Conservation (phyloP, 1,284 basidiomycete species). For the Chiua sp. region DNA sequence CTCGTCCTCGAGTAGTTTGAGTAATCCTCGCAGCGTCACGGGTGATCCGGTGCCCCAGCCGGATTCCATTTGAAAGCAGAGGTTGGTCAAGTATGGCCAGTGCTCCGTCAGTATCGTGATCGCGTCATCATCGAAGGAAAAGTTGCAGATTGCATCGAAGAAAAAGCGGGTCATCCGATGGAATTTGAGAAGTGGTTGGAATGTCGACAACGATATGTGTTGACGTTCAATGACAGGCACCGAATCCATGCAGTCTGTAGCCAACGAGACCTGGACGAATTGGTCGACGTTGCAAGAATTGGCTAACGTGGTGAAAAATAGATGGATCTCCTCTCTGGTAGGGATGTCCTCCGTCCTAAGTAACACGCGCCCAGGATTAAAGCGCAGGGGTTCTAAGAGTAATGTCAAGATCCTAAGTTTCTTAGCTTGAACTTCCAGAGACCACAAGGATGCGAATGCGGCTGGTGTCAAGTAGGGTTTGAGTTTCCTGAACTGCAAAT, state of each 20-base stretch:
- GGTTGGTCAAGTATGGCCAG: conserved; percentile 20
- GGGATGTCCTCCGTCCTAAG: conserved; percentile 18
- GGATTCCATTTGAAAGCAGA: no score
- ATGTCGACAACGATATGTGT: conserved; percentile 16
- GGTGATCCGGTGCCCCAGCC: conserved; percentile 23
- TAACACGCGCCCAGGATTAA: conserved; percentile 18
- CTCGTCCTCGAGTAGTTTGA: no score
- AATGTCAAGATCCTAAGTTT: conserved; percentile 30
- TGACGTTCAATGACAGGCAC: neutral
- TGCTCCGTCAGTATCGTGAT: conserved; percentile 18
- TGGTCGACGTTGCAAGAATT: conserved; percentile 15
- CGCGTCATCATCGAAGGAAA: conserved; percentile 21
- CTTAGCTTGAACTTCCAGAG: no score
- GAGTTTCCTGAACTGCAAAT: no score
- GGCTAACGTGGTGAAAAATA: conserved; percentile 24
- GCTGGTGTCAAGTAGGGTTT: no score
- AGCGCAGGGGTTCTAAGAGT: conserved; percentile 21
- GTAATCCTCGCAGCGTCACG: conserved; percentile 28
- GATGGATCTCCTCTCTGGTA: conserved; percentile 22
- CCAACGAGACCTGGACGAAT: conserved; percentile 18
- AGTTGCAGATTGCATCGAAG: conserved; percentile 26
- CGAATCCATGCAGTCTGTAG: neutral
- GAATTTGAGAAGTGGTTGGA: conserved; percentile 23
- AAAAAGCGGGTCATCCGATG: conserved; percentile 16
- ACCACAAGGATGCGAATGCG: no score